A percentile compares a stretch with the other conserved stretches of the same genome.
Evolutionary conservation across 2,329 filamentous ascomycete genomes (phyloP).

Genomic region (Xylaria sp.): DNA sequence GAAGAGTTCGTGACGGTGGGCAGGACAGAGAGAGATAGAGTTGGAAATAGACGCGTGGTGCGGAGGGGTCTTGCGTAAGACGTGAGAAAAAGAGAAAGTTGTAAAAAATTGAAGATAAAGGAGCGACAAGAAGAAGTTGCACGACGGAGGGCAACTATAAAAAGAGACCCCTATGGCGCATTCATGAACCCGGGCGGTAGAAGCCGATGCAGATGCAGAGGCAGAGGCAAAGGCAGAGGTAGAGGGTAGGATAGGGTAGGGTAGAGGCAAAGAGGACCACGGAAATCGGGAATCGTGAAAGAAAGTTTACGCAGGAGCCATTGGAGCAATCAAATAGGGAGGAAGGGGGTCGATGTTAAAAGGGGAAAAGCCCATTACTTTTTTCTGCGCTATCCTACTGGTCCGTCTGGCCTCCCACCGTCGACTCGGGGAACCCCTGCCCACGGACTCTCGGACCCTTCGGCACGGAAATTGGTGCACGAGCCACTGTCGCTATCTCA

Average conservation of each 20-base stretch:
- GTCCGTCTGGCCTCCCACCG: slow-evolving; percentile 18
- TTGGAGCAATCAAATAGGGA: slow-evolving; percentile 23
- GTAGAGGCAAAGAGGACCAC: slow-evolving; percentile 47
- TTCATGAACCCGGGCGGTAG: slow-evolving; percentile 40
- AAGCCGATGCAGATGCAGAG: too few relatives aligned
- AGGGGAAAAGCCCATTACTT: slow-evolving; percentile 31
- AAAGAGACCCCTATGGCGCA: slow-evolving; percentile 36
- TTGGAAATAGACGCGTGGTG: slow-evolving; percentile 5
- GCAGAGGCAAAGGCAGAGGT: background rate
- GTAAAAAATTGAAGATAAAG: slow-evolving; percentile 52
- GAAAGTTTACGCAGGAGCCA: slow-evolving; percentile 40
- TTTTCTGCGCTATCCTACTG: slow-evolving; percentile 12
- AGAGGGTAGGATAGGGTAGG: too few relatives aligned
- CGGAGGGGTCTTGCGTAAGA: slow-evolving; percentile 12
- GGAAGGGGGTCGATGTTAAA: slow-evolving; percentile 28
- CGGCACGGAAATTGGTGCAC: slow-evolving; percentile 36
- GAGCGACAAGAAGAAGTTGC: slow-evolving; percentile 53
- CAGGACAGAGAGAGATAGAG: background rate
- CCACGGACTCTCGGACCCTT: slow-evolving; percentile 35
- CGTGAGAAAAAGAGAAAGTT: background rate
- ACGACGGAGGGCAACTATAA: slow-evolving; percentile 37
- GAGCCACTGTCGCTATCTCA: slow-evolving; percentile 24
- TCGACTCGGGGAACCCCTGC: slow-evolving; percentile 25
- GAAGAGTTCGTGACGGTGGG: slow-evolving; percentile 9
- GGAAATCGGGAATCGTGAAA: slow-evolving; percentile 37